These are phyloP conservation scores for Phycomyces blakesleeanus DNA, from an alignment of 192 early-diverging fungal genomes.

Conservation along the genomic window DNA sequence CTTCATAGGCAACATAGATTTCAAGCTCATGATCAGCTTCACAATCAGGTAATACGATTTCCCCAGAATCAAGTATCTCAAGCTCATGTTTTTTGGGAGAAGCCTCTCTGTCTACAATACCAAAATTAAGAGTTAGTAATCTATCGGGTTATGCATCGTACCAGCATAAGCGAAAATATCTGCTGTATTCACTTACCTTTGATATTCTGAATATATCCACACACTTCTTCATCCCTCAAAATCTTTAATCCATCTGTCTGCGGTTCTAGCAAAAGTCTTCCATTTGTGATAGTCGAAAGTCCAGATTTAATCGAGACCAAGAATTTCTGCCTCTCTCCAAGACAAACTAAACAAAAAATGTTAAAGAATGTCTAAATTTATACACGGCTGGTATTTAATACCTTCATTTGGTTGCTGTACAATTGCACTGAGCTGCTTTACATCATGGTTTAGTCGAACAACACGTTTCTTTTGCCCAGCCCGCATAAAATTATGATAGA, in stretches of 20 bases:
- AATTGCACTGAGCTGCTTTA: slow-evolving; percentile 33
- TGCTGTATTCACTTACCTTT: neutral
- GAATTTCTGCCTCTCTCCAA: slow-evolving; percentile 39
- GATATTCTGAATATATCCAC: neutral
- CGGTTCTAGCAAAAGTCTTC: slow-evolving; percentile 29
- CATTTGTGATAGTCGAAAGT: slow-evolving; percentile 10
- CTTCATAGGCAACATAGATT: slow-evolving; percentile 45
- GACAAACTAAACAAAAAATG: slow-evolving; percentile 23
- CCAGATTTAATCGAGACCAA: slow-evolving; percentile 30
- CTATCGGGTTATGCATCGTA: neutral
- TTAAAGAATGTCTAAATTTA: no score
- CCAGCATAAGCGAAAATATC: slow-evolving; percentile 14
- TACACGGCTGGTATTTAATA: neutral
- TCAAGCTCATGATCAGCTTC: slow-evolving; percentile 35
- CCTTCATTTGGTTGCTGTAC: slow-evolving; percentile 33
- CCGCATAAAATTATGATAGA: slow-evolving; percentile 50
- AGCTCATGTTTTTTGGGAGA: slow-evolving; percentile 15
- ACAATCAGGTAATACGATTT: slow-evolving; percentile 37
- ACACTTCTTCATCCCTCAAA: slow-evolving; percentile 11
- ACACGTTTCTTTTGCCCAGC: slow-evolving; percentile 46
- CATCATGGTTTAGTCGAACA: slow-evolving; percentile 45
- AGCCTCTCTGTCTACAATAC: slow-evolving; percentile 14
- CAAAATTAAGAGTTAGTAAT: neutral
- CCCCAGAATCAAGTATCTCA: slow-evolving; percentile 35
- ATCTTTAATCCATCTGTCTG: slow-evolving; percentile 36